Conservation (phyloP, 2,329 filamentous ascomycete genomes). For the Claviceps africana region DNA sequence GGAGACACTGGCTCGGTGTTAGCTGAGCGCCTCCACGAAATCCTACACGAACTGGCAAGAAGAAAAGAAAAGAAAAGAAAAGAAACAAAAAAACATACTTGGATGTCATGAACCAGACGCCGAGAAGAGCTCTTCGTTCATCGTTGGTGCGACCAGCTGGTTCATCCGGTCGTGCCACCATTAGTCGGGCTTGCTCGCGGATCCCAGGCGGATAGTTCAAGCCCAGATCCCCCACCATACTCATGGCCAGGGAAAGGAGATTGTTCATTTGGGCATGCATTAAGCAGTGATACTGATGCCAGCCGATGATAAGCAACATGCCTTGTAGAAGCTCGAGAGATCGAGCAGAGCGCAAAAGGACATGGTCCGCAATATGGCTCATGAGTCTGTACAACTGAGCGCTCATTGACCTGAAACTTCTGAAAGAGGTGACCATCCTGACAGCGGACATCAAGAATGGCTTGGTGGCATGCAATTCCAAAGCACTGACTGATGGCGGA, state of each 20-base stretch:
- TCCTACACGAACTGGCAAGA: background rate
- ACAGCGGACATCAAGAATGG: constrained; percentile 38
- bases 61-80: too few species aligned
- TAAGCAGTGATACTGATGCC: constrained; percentile 41
- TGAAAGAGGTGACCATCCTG: constrained; percentile 34
- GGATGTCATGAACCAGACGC: constrained; percentile 40
- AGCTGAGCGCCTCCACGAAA: background rate
- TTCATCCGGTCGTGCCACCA: constrained; percentile 26
- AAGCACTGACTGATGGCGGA: constrained; percentile 20
- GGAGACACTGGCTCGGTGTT: constrained; percentile 19
- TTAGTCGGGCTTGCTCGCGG: constrained; percentile 27
- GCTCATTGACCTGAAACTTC: constrained; percentile 32
- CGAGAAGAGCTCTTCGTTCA: constrained; percentile 36
- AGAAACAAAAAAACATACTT: constrained; percentile 24
- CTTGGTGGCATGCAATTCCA: constrained; percentile 22
- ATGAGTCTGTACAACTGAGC: constrained; percentile 36
- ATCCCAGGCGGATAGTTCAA: constrained; percentile 27
- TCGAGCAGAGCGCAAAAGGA: constrained; percentile 34
- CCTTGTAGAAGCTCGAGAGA: constrained; percentile 36
- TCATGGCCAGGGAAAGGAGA: constrained; percentile 32
- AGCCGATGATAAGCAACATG: constrained; percentile 34
- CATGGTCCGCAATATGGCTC: constrained; percentile 30
- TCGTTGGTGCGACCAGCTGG: constrained; percentile 31
- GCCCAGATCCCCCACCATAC: constrained; percentile 32
- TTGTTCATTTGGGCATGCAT: constrained; percentile 38